Conservation (phyloP, 129 eudicot species). For the Mikania micrantha region DNA sequence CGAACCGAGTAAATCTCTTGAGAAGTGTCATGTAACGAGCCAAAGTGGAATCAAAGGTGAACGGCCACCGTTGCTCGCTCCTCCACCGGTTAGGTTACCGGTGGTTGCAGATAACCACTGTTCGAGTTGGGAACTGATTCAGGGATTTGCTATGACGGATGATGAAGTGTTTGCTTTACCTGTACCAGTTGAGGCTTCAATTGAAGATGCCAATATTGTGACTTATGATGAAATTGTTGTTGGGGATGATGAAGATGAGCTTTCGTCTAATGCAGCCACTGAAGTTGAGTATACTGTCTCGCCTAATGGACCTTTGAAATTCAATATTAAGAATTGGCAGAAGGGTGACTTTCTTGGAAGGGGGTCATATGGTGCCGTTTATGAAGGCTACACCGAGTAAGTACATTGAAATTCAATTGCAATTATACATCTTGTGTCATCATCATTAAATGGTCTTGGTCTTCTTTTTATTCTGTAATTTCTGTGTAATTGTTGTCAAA, state of each 20-base stretch:
- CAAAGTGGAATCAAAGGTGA: slow-evolving; percentile 46
- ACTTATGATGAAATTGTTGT: neutral
- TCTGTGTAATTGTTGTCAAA: neutral
- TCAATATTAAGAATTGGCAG: slow-evolving; percentile 43
- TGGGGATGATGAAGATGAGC: slow-evolving; percentile 12
- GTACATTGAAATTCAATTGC: slow-evolving; percentile 1
- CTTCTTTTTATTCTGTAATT: neutral
- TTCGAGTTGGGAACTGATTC: slow-evolving; percentile 42
- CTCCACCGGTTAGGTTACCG: slow-evolving; percentile 30
- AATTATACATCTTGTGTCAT: neutral
- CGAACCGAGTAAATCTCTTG: neutral
- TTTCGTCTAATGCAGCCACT: slow-evolving; percentile 9
- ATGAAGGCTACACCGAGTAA: slow-evolving; percentile 68
- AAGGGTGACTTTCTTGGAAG: slow-evolving; percentile 65
- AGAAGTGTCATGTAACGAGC: neutral
- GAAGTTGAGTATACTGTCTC: slow-evolving; percentile 26
- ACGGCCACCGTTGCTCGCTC: slow-evolving; percentile 40
- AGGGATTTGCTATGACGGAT: slow-evolving; percentile 31
- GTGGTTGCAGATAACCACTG: slow-evolving; percentile 29
- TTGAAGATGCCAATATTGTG: neutral
- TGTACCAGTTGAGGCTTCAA: neutral
- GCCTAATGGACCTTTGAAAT: slow-evolving; percentile 30
- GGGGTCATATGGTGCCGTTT: slow-evolving; percentile 72
- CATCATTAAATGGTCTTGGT: neutral
- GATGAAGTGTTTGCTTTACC: slow-evolving; percentile 10